Evolutionary conservation across 2,329 filamentous ascomycete genomes (phyloP).

Genomic region (Ophiostoma piceae): DNA sequence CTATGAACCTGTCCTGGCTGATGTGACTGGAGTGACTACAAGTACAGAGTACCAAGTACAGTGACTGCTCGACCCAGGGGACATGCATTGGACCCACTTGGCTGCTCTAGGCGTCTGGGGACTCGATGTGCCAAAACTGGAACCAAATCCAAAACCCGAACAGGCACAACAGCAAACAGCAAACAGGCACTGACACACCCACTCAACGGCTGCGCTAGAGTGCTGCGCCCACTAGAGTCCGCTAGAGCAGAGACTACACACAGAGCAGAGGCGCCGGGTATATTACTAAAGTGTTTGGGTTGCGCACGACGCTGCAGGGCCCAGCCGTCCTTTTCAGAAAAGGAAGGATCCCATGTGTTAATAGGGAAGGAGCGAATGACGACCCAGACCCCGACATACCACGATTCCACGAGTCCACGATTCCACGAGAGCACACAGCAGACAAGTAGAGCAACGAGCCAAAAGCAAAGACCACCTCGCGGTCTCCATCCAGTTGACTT

Average conservation of each 20-base stretch:
- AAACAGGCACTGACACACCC: background rate
- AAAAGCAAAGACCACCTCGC: background rate
- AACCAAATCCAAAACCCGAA: slow-evolving; percentile 22
- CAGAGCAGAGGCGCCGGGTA: background rate
- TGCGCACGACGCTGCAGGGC: background rate
- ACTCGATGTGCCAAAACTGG: slow-evolving; percentile 18
- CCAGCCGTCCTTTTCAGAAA: background rate
- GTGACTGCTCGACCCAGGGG: background rate
- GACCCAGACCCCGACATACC: background rate
- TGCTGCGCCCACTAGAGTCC: background rate
- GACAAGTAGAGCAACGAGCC: background rate
- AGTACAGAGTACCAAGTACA: background rate
- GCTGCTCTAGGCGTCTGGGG: background rate
- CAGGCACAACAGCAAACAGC: slow-evolving; percentile 12
- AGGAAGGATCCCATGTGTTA: background rate
- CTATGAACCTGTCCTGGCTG: background rate
- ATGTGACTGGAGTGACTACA: background rate
- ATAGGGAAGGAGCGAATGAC: slow-evolving; percentile 9
- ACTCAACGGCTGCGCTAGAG: background rate
- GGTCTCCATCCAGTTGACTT: background rate
- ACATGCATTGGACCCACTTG: background rate
- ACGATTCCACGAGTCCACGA: background rate
- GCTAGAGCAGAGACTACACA: background rate
- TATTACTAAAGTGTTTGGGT: slow-evolving; percentile 6
- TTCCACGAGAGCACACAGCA: background rate